phyloP scores from a whole-genome alignment of 1,139 yeast genomes.

The Geotrichum phurueaensis region DNA sequence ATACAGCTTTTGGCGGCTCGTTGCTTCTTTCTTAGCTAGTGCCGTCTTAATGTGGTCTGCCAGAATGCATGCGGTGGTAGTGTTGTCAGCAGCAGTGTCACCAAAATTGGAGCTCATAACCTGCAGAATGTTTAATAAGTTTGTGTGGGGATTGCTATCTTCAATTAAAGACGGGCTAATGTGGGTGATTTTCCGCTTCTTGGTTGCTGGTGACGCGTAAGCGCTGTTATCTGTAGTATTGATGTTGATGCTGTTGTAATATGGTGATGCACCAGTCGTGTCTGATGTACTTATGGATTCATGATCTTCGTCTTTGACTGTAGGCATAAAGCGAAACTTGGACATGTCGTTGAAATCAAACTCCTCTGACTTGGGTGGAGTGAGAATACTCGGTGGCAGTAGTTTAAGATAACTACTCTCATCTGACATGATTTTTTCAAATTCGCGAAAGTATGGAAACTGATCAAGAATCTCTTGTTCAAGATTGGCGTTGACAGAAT shows the following conservation, averaged over 20 bases:
- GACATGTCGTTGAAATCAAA: conserved; percentile 7
- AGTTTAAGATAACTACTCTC: background rate
- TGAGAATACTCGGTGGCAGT: background rate
- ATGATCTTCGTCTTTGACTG: background rate
- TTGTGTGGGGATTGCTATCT: conserved; percentile 1
- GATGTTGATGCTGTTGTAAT: background rate
- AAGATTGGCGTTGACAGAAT: background rate
- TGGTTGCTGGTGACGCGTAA: background rate
- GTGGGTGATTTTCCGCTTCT: background rate
- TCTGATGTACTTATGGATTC: background rate
- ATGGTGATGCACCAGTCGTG: conserved; percentile 1
- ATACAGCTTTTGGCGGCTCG: conserved; percentile 6
- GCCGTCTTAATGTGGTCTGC: conserved; percentile 13
- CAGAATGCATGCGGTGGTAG: background rate
- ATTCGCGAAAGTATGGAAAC: conserved; percentile 13
- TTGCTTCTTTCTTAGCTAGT: conserved; percentile 11
- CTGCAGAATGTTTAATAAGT: conserved; percentile 9
- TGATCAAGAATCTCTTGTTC: conserved; percentile 12
- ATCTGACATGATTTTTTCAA: conserved; percentile 10
- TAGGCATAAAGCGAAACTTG: background rate
- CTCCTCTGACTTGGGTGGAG: conserved; percentile 1
- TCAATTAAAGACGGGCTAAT: background rate
- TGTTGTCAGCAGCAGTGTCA: background rate
- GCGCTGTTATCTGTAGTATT: background rate
- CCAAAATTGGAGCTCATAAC: conserved; percentile 3